Conservation (phyloP, 23 red algal species). For the Agarophyton chilense region DNA sequence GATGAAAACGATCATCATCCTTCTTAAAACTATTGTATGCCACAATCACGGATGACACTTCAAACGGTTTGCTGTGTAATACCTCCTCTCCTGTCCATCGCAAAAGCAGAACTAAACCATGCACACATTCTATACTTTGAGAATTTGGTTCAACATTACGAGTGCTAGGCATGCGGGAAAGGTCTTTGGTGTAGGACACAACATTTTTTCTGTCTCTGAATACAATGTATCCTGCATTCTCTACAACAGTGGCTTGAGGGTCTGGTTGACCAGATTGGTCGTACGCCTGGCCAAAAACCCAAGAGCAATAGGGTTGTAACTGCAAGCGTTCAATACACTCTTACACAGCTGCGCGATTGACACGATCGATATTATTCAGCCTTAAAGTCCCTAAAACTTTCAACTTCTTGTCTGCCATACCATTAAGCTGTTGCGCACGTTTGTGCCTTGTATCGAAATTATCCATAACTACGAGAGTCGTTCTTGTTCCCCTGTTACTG, state of each 20-base stretch:
- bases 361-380: neutral
- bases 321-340: neutral
- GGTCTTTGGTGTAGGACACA: constrained; percentile 12
- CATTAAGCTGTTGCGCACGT: neutral
- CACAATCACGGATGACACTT: neutral
- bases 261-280: neutral
- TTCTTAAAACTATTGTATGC: constrained; percentile 22
- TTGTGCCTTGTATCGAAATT: constrained; percentile 10
- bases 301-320: neutral
- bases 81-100: neutral
- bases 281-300: neutral
- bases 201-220: neutral
- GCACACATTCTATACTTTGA: neutral
- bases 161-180: neutral
- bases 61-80: neutral
- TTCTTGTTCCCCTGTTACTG: neutral
- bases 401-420: neutral
- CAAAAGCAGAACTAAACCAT: neutral
- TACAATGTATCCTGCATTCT: neutral
- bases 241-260: neutral
- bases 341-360: neutral
- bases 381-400: neutral
- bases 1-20: constrained; percentile 6
- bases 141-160: neutral
- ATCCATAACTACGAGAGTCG: neutral